Base-by-base conservation (phyloP, 139 green algal species). In the Zygnema cylindricum region DNA sequence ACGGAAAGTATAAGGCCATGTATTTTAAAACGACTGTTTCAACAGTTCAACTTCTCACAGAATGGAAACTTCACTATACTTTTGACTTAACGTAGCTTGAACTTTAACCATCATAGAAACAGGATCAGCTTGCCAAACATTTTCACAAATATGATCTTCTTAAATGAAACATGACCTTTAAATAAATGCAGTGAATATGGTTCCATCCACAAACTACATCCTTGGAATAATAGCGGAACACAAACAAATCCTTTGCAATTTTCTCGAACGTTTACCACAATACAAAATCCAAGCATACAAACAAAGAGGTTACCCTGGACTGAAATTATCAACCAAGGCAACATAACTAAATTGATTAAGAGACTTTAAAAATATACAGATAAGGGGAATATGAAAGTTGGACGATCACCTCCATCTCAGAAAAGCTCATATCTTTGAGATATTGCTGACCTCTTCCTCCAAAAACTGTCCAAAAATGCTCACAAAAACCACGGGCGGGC, bases 381-480 rank as follows among this genome's bases (percentile, higher is more conserved):
- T 7, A 79, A 55, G 36, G 71, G n/a, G n/a, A n/a, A n/a, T n/a
- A n/a, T n/a, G n/a, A n/a, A n/a, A n/a, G 71, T 11, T 55, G 7
- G 36, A n/a, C 11, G 7, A 79, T 79, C 79, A 85, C 77, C 77
- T 85, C 77, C 32, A 85, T 22, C 79, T 85, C 77, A 33, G 77
- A 85, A 69, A 76, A 85, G 7, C 21, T 76, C 77, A 85, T 57
- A 54, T 85, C 71, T 79, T 79, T 79, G 3, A 79, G 11, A 79
- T 79, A 16, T 25, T 16, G 49, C 49, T 63, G 49, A 63, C 7
- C 7, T 63, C 16, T 63, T 16, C 49, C 49, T 63, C 49, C 49
- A 63, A 16, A 63, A 63, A 16, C 49, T 63, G 49, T n/a, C n/a
- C n/a, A n/a, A n/a, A n/a, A 63, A 63, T 16, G 16, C 49, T 25